Conservation (phyloP, 2,329 filamentous ascomycete species). For the Stenocarpella maydis region DNA sequence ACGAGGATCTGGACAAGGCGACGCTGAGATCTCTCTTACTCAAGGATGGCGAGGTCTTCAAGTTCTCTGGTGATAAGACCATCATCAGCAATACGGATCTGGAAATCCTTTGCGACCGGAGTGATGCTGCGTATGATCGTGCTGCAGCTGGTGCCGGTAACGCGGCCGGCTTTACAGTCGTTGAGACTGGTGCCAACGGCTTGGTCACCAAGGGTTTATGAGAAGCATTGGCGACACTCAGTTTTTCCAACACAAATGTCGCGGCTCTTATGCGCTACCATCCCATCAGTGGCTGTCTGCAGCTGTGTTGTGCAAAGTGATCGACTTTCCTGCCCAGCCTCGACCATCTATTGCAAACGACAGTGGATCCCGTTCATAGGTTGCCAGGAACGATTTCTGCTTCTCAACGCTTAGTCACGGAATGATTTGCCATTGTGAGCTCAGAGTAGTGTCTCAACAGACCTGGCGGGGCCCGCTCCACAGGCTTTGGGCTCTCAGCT, state of each 20-base stretch:
- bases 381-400: too few species aligned
- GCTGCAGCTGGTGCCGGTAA: conserved; percentile 83
- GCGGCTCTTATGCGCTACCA: neutral
- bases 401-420: neutral
- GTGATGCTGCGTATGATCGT: conserved; percentile 68
- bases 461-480: too few species aligned
- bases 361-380: conserved; percentile 46
- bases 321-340: neutral
- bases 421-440: conserved; percentile 42
- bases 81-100: conserved; percentile 81
- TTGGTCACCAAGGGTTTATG: conserved; percentile 44
- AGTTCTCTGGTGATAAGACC: conserved; percentile 65
- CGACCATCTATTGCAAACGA: neutral
- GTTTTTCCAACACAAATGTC: neutral
- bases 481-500: neutral
- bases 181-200: conserved; percentile 74
- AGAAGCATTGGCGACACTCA: neutral
- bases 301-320: neutral
- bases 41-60: conserved; percentile 75
- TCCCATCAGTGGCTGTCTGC: too few species aligned
- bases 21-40: conserved; percentile 68
- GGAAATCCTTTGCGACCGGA: conserved; percentile 76
- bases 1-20: conserved; percentile 66
- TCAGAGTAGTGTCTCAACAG: neutral
- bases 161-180: conserved; percentile 75